phyloP scores from a whole-genome alignment of 2,329 filamentous ascomycete species.

The Fusarium protoensiforme region DNA sequence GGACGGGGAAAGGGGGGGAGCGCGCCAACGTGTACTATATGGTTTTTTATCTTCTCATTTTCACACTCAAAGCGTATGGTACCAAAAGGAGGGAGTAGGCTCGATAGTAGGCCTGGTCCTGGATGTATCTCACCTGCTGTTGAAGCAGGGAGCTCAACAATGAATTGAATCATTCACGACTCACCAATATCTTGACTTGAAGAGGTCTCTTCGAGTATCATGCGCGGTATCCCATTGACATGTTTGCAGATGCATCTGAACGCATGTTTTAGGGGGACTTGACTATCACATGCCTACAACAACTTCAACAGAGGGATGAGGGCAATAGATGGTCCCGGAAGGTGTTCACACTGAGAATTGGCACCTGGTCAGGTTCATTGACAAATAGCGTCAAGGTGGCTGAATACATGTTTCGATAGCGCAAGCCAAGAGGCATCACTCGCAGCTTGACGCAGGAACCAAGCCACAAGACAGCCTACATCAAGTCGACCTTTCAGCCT shows the following conservation, averaged over 20 bases:
- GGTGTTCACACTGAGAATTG: neutral
- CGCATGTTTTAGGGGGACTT: no score
- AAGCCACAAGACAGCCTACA: neutral
- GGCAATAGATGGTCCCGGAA: neutral
- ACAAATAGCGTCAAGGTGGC: neutral
- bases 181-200: neutral
- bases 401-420: neutral
- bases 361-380: neutral
- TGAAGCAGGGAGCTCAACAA: slow-evolving; percentile 8
- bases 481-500: neutral
- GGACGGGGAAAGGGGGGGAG: neutral
- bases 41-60: slow-evolving; percentile 8
- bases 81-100: slow-evolving; percentile 27
- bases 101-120: slow-evolving; percentile 9
- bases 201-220: neutral
- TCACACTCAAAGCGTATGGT: slow-evolving; percentile 15
- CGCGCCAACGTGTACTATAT: slow-evolving; percentile 40
- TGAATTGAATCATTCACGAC: slow-evolving; percentile 26
- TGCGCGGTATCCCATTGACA: neutral
- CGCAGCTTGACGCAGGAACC: neutral
- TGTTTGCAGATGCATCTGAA: neutral
- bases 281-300: no score
- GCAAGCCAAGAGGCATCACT: neutral
- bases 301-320: neutral
- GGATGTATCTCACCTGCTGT: slow-evolving; percentile 8